A percentile compares a stretch with the other conserved stretches of the same genome.
These are phyloP conservation scores for Vitis labrusca DNA, from an alignment of 164 flowering plant genomes.

Conservation along the genomic window DNA sequence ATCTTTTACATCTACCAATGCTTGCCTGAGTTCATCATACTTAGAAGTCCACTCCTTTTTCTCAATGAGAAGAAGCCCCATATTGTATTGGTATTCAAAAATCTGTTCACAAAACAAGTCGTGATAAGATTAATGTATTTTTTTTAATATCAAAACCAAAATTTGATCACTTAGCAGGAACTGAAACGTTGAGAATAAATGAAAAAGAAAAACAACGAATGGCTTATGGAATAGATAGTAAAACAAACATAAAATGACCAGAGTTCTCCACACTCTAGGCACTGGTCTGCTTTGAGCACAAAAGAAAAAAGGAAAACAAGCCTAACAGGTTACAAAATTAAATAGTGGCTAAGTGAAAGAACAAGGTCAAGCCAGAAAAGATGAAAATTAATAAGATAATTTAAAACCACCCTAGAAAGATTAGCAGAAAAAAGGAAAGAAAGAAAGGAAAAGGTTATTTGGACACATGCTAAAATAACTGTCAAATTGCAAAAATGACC, in stretches of 20 bases:
- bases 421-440: too few species aligned
- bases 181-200: background rate
- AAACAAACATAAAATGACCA: background rate
- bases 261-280: too few species aligned
- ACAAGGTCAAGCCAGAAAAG: background rate
- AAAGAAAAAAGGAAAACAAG: background rate
- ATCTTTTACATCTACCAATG: constrained; percentile 61
- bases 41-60: constrained; percentile 79
- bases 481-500: too few species aligned
- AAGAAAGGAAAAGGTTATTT: too few species aligned
- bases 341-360: too few species aligned
- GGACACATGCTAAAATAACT: too few species aligned
- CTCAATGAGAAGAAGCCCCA: constrained; percentile 95
- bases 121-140: background rate
- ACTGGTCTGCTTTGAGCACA: too few species aligned
- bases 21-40: constrained; percentile 57
- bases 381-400: background rate
- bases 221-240: background rate
- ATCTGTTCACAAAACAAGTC: constrained; percentile 48
- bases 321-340: too few species aligned
- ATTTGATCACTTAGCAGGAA: background rate
- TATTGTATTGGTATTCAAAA: constrained; percentile 85
- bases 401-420: background rate
- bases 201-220: background rate
- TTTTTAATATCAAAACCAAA: background rate